Base-by-base conservation (phyloP, 2,329 filamentous ascomycete genomes). In the Aspergillus pseudoviridinutans region DNA sequence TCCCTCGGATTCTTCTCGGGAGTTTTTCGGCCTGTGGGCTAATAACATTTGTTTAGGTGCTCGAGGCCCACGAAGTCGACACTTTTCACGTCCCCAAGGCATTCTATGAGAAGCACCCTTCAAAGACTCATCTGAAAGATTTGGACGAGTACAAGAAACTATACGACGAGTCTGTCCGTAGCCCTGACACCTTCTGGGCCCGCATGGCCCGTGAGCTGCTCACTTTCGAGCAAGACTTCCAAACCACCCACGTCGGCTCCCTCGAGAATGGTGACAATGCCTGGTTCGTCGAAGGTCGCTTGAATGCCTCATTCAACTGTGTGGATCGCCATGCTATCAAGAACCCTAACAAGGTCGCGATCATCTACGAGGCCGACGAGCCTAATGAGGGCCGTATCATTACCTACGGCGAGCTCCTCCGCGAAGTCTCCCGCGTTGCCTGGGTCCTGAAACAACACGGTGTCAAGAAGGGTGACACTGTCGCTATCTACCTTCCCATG, bases 301-400 rank as follows among this genome's bases (percentile, higher is more conserved):
- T 99, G 71, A 99, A 99, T 71, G 94, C 94, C 62, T 94, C 90
- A 28, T 97, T 92, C 86, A 99, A 99, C 82, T 96, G 92, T 71
- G 88, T 99, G 63, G 94, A 99, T 72, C 90, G 94, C 61, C 93
- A 97, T 76, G 94, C 94, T n/a, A 85, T 95, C 78, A 92, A 92
- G 78, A 87, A 96, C 78, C 94, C 94, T 50, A 80, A 97, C 79
- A 91, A 89, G 79, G 87, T 94, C 50, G 94, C 94, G 74, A 96
- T 99, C 78, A 96, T 97, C 79, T 99, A 97, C 81, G 94, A 99
- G 81, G 93, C 92, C 60, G 94, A 99, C 70, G 94, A 99, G 78
- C 85, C 88, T 46, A 82, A 78, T 54, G 89, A 96, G 72, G 92
- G 94, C 71, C 91, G 93, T 65, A 92, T 84, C 64, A 88, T 99